Base-by-base conservation (phyloP, 495 filamentous ascomycete species). In the Penicillium pancosmium region DNA sequence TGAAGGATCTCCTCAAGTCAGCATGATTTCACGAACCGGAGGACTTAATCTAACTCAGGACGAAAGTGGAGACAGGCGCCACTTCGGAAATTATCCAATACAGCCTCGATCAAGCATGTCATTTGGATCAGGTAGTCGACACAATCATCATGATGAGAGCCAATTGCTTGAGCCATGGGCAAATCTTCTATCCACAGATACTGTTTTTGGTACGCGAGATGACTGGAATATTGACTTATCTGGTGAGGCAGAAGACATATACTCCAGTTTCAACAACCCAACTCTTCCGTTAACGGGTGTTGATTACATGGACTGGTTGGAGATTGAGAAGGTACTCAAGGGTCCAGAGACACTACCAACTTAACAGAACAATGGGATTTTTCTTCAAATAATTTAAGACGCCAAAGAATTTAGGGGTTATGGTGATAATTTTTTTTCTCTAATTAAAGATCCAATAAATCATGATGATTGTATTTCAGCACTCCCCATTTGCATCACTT, bases 241-340 rank as follows among this genome's bases (percentile, higher is more conserved):
- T 12, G 62, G 48, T 1, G 62, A 68, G 19, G 65, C 62, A 18
- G 62, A 68, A 40, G 56, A 62, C 1, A 65, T 68, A 3, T 65
- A 68, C 38, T 62, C 59, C 4, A 68, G 65, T 36, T 68, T 68
- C 46, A 52, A 62, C 25, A 56, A 61, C 57, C 65, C 65, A 4
- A 62, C 59, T 11, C 35, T 68, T 10, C 59, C 65, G 9, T 41
- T 68, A 51, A 68, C 65, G 0, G 62, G 65, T 2, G 62, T 68
- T 3, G 62, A 65, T 50, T 55, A 68, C 34, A 60, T 54, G 41
- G 65, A 68, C 33, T 68, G 65, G 65, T 27, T 60, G 23, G 65
- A 68, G 56, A 61, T 65, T 52, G 65, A 68, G 36, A 68, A 68
- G 19, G 34, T 68, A 4, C 57, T 65, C 21, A 54, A 55, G 23